Conservation (phyloP, 148 eudicot species). For the Fallopia convolvulus region DNA sequence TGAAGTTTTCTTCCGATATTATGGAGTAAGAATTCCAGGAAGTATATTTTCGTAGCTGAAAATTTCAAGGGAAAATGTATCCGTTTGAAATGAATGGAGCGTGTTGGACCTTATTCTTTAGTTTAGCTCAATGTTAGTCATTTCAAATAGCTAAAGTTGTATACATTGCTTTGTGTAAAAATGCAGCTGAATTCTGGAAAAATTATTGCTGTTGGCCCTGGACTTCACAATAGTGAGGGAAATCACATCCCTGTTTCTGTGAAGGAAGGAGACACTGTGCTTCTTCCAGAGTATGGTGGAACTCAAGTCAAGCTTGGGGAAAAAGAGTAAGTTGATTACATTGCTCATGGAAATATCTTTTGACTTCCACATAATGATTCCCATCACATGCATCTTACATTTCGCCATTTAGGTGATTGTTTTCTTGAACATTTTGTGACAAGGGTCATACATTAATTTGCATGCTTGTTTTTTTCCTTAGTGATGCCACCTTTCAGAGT, state of each 20-base stretch:
- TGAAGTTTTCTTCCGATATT: neutral
- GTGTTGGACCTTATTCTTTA: too few species aligned
- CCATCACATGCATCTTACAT: neutral
- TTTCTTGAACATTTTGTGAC: neutral
- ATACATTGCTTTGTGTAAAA: neutral
- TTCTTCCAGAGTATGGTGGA: conserved; percentile 84
- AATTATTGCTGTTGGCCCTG: conserved; percentile 84
- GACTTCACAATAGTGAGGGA: conserved; percentile 40
- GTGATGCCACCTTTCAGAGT: too few species aligned
- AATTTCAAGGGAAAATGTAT: neutral
- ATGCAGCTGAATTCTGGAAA: conserved; percentile 72
- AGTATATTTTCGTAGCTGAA: neutral
- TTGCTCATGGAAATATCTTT: neutral
- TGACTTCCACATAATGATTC: neutral
- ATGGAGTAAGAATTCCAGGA: neutral
- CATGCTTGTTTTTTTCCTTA: too few species aligned
- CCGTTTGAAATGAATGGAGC: too few species aligned
- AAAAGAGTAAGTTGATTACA: conserved; percentile 42
- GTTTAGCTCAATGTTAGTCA: neutral
- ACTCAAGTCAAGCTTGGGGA: conserved; percentile 77
- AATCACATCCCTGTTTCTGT: conserved; percentile 49
- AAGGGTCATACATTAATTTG: neutral
- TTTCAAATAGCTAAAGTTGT: neutral
- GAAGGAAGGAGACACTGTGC: conserved; percentile 83
- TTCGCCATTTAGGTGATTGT: neutral